Evolutionary conservation across 345 rosid genomes (phyloP), one percentile per base, ranked within the genome.

Genomic region (Rhodomyrtus tomentosa): DNA sequence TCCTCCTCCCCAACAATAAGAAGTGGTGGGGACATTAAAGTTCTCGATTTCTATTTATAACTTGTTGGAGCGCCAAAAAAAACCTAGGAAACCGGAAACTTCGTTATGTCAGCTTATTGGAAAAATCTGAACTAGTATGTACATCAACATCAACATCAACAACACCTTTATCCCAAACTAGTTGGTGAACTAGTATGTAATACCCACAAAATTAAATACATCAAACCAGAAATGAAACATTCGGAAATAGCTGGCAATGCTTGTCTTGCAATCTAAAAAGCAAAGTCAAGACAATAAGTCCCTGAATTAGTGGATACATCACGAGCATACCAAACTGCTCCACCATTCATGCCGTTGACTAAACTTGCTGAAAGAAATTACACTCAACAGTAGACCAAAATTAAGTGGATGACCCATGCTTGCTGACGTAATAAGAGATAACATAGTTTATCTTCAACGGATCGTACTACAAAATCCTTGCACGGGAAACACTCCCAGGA

Each of bases 21-120:
- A 82, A 91, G 88, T 52, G 92, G 92, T 83, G 90, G 90, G 88
- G 91, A 88, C 96, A 93, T 93, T 89, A 87, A 84, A 89, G 59
- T 87, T 84, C 24, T 42, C 16, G 18, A 86, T 76, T 27, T 62
- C 27, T 18, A 45, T 51, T 2, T 73, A 54, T 68, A 10, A 7
- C 59, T n/a, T 13, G 48, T 29, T 49, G 38, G 29, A 68, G 45
- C 7, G 25, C 45, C 40, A 9, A 58, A n/a, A 50, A 50, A 25
- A 83, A 48, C 36, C 55, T 68, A 49, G 73, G 38, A 55, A 83
- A 56, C 4, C 18, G 49, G 10, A 52, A 83, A 83, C 38, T 10
- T 29, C 24, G 22, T 55, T 42, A 72, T 36, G 45, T 68, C 45
- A 68, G 45, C 22, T 68, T 18, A 68, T 36, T 7, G 1, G 45